phyloP scores from a whole-genome alignment of 2,329 filamentous ascomycete species.

The Talaromyces sp. region DNA sequence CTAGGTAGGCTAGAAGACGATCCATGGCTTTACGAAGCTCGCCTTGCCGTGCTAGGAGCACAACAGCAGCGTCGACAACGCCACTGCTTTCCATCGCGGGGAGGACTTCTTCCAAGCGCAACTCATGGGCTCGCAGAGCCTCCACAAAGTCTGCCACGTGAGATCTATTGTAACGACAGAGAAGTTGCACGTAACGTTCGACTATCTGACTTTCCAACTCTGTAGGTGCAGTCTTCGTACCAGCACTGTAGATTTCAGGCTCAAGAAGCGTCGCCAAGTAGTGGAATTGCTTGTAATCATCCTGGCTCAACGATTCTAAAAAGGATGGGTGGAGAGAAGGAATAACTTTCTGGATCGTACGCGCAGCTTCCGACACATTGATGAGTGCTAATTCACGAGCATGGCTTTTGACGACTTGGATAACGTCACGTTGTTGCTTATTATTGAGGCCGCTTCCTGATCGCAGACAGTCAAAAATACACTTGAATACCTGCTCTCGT shows the following conservation, averaged over 20 bases:
- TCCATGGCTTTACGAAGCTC: conserved; percentile 78
- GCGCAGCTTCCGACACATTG: conserved; percentile 60
- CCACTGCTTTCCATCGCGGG: conserved; percentile 85
- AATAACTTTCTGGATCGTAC: conserved; percentile 57
- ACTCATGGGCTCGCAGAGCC: conserved; percentile 66
- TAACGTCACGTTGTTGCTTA: conserved; percentile 69
- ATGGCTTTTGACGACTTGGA: conserved; percentile 60
- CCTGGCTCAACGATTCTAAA: conserved; percentile 57
- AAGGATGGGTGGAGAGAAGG: conserved; percentile 63
- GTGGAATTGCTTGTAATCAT: conserved; percentile 63
- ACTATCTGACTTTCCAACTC: conserved; percentile 56
- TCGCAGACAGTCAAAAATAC: conserved; percentile 69
- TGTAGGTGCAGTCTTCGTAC: conserved; percentile 25
- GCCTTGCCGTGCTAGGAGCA: conserved; percentile 84
- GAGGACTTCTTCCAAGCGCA: conserved; percentile 73
- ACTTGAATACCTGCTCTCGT: conserved; percentile 69
- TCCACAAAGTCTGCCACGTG: conserved; percentile 85
- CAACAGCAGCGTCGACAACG: conserved; percentile 86
- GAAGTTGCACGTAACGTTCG: conserved; percentile 82
- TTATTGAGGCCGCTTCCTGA: conserved; percentile 57
- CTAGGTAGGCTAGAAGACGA: conserved; percentile 74
- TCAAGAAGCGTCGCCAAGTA: conserved; percentile 76
- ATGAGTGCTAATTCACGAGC: conserved; percentile 63
- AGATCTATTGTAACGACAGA: conserved; percentile 77
- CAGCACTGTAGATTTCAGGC: conserved; percentile 40